A percentile compares a stretch with the other conserved stretches of the same genome.
phyloP scores from a whole-genome alignment of 164 flowering plant genomes.

The Dillenia turbinata region DNA sequence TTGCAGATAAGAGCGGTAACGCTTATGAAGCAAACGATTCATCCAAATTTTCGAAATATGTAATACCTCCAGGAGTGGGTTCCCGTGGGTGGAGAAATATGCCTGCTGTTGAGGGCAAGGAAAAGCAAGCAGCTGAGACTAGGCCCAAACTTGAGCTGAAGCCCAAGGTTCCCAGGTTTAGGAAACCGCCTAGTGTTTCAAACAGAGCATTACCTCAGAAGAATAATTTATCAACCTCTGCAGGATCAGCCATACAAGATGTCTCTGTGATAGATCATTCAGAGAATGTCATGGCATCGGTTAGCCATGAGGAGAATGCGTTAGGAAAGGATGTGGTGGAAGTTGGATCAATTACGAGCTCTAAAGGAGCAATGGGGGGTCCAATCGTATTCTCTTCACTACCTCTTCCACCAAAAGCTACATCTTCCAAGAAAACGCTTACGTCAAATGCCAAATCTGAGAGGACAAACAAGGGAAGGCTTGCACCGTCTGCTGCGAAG shows the following conservation, averaged over 20 bases:
- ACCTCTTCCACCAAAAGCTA: conserved; percentile 25
- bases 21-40: conserved; percentile 40
- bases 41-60: conserved; percentile 40
- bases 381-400: conserved; percentile 32
- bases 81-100: conserved; percentile 50
- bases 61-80: conserved; percentile 65
- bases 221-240: conserved; percentile 20
- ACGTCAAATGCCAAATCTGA: conserved; percentile 30
- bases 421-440: conserved; percentile 38
- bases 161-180: conserved; percentile 43
- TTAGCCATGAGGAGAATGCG: conserved; percentile 28
- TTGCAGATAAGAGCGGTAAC: conserved; percentile 40
- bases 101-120: conserved; percentile 51
- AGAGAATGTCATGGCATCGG: conserved; percentile 28
- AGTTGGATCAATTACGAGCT: conserved; percentile 29
- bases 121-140: conserved; percentile 42
- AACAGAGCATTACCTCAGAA: conserved; percentile 38
- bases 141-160: conserved; percentile 36
- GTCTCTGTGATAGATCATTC: conserved; percentile 17
- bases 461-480: conserved; percentile 39
- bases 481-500: conserved; percentile 45
- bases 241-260: conserved; percentile 22
- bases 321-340: conserved; percentile 24
- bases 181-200: conserved; percentile 34
- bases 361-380: conserved; percentile 35